Conservation (phyloP, 2,329 filamentous ascomycete species). For the Neofusicoccum kwambonambiense region DNA sequence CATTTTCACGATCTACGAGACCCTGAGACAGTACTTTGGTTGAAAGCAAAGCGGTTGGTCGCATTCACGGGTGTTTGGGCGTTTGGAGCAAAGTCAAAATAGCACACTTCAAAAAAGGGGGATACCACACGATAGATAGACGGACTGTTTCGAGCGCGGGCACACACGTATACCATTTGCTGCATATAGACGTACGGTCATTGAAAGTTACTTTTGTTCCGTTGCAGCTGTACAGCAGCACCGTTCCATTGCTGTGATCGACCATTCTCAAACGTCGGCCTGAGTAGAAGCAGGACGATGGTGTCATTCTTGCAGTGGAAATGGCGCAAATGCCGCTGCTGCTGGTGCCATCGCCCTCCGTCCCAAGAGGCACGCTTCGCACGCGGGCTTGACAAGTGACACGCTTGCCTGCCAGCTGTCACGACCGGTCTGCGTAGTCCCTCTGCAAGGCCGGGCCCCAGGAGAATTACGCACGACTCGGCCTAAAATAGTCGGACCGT, state of each 20-base stretch:
- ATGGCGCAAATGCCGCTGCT: background rate
- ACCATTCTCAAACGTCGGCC: background rate
- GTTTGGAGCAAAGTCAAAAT: background rate
- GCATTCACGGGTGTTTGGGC: constrained; percentile 5
- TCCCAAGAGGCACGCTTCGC: background rate
- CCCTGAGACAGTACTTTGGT: constrained; percentile 67
- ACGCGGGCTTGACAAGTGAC: background rate
- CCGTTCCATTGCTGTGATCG: no score
- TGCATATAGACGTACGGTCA: background rate
- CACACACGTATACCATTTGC: background rate
- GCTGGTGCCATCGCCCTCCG: background rate
- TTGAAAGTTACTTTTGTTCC: background rate
- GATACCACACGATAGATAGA: background rate
- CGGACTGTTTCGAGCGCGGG: background rate
- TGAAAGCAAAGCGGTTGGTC: constrained; percentile 22
- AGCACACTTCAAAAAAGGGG: background rate
- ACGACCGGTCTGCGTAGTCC: background rate
- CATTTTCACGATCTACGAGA: constrained; percentile 95
- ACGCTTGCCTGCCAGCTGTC: background rate
- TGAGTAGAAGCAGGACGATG: no score
- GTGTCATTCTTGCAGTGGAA: background rate
- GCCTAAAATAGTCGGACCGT: no score
- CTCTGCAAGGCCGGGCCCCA: background rate
- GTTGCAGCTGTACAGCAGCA: background rate
- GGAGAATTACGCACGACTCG: background rate